Conservation (phyloP, 192 early-diverging fungal genomes). For the Spizellomyces sp. region DNA sequence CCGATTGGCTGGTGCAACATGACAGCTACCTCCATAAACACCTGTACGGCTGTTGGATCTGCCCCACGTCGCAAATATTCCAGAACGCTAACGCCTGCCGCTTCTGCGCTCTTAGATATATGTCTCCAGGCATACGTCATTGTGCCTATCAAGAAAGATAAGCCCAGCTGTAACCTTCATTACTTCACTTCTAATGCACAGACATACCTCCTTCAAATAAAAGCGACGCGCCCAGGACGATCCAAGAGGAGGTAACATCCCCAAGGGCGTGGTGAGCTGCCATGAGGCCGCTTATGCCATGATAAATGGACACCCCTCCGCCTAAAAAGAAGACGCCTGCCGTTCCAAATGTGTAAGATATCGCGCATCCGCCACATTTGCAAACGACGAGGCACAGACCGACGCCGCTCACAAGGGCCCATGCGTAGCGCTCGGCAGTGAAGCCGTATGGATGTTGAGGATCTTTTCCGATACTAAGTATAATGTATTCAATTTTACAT, state of each 20-base stretch:
- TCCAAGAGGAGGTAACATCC: conserved; percentile 42
- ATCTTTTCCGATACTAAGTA: conserved; percentile 27
- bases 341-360: background rate
- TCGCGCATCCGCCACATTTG: background rate
- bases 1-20: background rate
- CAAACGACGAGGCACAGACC: conserved; percentile 18
- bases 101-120: conserved; percentile 40
- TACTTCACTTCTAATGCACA: conserved; percentile 4
- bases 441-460: conserved; percentile 60
- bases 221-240: conserved; percentile 48
- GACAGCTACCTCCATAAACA: conserved; percentile 54
- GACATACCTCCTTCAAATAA: conserved; percentile 49
- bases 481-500: background rate
- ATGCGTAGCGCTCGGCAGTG: conserved; percentile 55
- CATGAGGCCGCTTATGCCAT: conserved; percentile 54
- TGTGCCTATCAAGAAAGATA: conserved; percentile 31
- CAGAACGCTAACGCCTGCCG: conserved; percentile 34
- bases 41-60: conserved; percentile 61
- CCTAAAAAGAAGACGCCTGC: conserved; percentile 56
- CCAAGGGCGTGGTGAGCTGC: conserved; percentile 39
- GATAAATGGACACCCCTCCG: conserved; percentile 57
- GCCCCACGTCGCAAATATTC: conserved; percentile 50
- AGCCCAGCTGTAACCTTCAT: background rate
- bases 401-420: conserved; percentile 57
- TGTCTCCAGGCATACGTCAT: conserved; percentile 50